A percentile compares a stretch with the other conserved stretches of the same genome.
Conservation (phyloP, 257 asterid species). For the Solanum medicagineum region DNA sequence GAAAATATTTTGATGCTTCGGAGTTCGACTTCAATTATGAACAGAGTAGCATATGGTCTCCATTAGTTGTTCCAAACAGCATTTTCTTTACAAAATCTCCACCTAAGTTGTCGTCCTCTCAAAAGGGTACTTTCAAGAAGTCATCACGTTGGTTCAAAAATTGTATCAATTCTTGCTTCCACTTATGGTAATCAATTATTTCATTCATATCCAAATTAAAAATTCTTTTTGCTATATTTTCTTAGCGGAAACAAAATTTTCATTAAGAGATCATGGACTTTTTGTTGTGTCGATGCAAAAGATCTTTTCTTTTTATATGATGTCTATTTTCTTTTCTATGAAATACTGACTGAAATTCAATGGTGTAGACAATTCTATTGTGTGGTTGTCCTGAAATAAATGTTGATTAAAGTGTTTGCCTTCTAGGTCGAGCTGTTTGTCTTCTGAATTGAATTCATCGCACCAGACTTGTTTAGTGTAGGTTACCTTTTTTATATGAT, state of each 20-base stretch:
- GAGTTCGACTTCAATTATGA: constrained; percentile 32
- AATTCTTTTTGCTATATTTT: not conserved
- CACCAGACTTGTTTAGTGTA: too few relatives aligned
- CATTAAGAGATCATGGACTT: not conserved
- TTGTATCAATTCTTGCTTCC: constrained; percentile 5
- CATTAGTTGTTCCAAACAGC: constrained; percentile 14
- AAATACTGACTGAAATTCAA: not conserved
- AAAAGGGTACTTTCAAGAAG: not conserved
- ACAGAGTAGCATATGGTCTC: constrained; percentile 34
- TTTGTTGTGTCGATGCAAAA: not conserved
- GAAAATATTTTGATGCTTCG: constrained; percentile 31
- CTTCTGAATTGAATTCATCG: too few relatives aligned
- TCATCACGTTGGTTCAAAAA: not conserved
- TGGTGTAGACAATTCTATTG: too few relatives aligned
- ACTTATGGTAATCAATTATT: not conserved
- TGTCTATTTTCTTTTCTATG: not conserved
- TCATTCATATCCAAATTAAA: not conserved
- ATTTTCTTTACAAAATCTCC: constrained; percentile 3
- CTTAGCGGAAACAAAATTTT: not conserved
- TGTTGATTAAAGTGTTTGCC: not conserved
- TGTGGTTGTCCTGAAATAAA: too few relatives aligned
- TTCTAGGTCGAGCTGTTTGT: too few relatives aligned
- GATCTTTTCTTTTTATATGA: not conserved
- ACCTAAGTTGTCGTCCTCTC: not conserved
- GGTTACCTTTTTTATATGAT: too few relatives aligned